Evolutionary conservation across 2,329 filamentous ascomycete species (phyloP).

Genomic region (Pleochaeta shiraiana): DNA sequence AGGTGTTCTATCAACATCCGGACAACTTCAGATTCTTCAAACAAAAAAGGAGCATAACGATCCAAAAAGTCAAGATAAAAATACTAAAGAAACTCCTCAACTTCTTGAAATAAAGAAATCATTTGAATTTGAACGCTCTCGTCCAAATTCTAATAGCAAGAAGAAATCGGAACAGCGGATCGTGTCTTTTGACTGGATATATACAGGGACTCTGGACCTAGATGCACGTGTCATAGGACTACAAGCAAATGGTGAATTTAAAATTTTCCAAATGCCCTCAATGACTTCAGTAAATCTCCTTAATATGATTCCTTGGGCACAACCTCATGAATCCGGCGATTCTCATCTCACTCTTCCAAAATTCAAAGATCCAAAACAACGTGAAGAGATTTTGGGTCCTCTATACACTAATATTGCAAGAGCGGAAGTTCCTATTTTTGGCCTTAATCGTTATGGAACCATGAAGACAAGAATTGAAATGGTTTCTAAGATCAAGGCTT

Average conservation of each 20-base stretch:
- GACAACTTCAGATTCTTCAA: conserved; percentile 39
- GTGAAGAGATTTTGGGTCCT: conserved; percentile 30
- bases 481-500: conserved; percentile 15
- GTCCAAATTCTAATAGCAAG: conserved; percentile 25
- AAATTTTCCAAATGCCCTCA: conserved; percentile 38
- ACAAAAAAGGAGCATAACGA: conserved; percentile 32
- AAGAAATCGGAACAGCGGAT: conserved; percentile 31
- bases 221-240: conserved; percentile 36
- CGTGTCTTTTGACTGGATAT: conserved; percentile 47
- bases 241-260: conserved; percentile 36
- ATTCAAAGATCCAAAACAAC: conserved; percentile 30
- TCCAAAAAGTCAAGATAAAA: conserved; percentile 21
- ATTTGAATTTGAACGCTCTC: conserved; percentile 38
- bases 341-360: conserved; percentile 34
- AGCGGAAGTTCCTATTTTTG: conserved; percentile 33
- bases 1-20: conserved; percentile 37
- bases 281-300: conserved; percentile 34
- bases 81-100: conserved; percentile 31
- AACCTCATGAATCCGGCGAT: conserved; percentile 29
- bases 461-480: conserved; percentile 8
- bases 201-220: conserved; percentile 30
- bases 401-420: conserved; percentile 31
- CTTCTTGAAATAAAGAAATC: conserved; percentile 36
- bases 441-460: conserved; percentile 25
- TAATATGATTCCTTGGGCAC: conserved; percentile 37